Percentiles rank a stretch among this genome's conserved stretches.
phyloP scores from a whole-genome alignment of 78 protist species.

The Chrysochromulina parva region DNA sequence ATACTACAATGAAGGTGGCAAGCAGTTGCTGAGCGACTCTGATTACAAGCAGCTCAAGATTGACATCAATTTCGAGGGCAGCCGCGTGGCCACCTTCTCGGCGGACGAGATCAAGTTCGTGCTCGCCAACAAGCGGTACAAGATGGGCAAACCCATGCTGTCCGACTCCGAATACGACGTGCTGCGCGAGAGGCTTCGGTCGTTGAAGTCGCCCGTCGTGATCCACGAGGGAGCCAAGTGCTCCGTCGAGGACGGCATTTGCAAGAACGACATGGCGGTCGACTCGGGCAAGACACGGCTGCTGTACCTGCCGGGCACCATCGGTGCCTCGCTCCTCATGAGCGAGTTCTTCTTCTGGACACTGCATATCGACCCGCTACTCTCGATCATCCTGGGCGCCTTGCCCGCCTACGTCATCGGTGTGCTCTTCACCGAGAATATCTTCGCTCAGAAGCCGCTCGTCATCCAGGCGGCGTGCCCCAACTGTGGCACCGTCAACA shows the following conservation, averaged over 20 bases:
- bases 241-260: background rate
- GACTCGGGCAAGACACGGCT: background rate
- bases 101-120: background rate
- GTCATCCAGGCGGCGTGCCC: background rate
- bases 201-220: background rate
- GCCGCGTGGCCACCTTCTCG: background rate
- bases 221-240: background rate
- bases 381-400: background rate
- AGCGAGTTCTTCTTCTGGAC: background rate
- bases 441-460: background rate
- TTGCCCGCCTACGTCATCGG: background rate
- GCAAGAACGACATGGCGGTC: background rate
- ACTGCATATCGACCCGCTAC: background rate
- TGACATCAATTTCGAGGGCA: background rate
- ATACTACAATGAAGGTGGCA: background rate
- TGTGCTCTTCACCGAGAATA: background rate
- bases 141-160: background rate
- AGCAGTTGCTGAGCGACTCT: background rate
- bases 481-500: background rate
- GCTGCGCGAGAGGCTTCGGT: background rate
- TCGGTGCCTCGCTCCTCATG: background rate
- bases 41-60: constrained; percentile 6
- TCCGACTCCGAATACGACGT: background rate
- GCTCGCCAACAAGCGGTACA: background rate
- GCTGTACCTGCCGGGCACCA: background rate